Evolutionary conservation across 345 rosid genomes (phyloP), one percentile per base, ranked within the genome.

Genomic region (Carallia pectinifolia): DNA sequence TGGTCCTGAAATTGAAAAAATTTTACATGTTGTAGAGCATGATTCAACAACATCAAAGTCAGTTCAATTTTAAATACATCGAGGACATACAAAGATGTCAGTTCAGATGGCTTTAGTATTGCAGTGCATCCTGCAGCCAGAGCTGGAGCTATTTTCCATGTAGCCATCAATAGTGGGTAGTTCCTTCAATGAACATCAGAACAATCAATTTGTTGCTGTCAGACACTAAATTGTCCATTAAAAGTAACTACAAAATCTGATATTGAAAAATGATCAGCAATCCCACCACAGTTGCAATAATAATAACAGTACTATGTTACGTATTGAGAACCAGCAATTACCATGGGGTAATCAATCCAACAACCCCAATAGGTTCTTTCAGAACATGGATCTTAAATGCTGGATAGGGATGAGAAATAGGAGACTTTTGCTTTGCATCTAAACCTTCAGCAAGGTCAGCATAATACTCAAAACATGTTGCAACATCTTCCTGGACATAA

Each of bases 111-210:
- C 78, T 92, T 92, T 75, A 96, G 79, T 83, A 92, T 83, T 27
- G 98, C 96, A 6, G 96, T 72, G 76, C 98, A 92, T 60, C 99
- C 99, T 27, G 99, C 99, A 70, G 99, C 99, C 81, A 96, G 76
- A 48, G 99, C 90, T 72, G 99, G 98, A 80, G 99, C 99, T 30
- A 92, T 96, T 80, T 96, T 96, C 98, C 99, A 92, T 64, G 86
- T 74, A 60, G 98, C 96, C 97, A 96, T 86, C 86, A 92, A 80
- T 18, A 96, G 74, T 0, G 98, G 99, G 73, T 96, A 92, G 77
- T 95, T 95, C 99, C 97, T 91, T 86, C 84, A 86, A 67, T 86
- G 83, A 86, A 66, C 50, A 75, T 15, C 79, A 69, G 58, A 29
- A 58, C 23, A 72, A 70, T 6, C 10, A 69, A 54, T 50, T 47